These are phyloP conservation scores for Candida chauliodis DNA, from an alignment of 805 yeast species.

Conservation along the genomic window DNA sequence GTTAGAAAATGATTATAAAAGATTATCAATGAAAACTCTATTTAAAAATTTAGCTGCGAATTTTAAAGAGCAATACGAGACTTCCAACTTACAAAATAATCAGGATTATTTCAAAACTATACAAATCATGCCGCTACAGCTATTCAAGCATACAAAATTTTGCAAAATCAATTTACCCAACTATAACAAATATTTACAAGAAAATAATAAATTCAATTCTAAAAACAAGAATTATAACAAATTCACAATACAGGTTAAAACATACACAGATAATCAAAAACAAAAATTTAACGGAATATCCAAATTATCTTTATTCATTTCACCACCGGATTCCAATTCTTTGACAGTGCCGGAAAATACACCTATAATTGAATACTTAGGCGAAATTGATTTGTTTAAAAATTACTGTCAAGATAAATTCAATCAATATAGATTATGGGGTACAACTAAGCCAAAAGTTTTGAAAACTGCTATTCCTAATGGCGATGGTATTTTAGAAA, in stretches of 20 bases:
- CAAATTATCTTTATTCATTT: slow-evolving; percentile 57
- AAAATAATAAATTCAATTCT: slow-evolving; percentile 29
- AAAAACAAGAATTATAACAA: slow-evolving; percentile 19
- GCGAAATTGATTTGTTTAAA: slow-evolving; percentile 66
- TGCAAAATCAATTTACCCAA: slow-evolving; percentile 32
- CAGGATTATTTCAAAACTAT: slow-evolving; percentile 11
- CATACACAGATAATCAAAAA: slow-evolving; percentile 55
- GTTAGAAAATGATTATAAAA: slow-evolving; percentile 44
- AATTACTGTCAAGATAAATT: slow-evolving; percentile 61
- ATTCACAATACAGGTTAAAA: slow-evolving; percentile 46
- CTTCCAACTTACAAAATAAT: slow-evolving; percentile 7
- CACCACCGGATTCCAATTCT: slow-evolving; percentile 12
- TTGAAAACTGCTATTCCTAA: slow-evolving; percentile 19
- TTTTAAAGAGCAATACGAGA: slow-evolving; percentile 13
- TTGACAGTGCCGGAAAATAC: slow-evolving; percentile 42
- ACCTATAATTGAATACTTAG: slow-evolving; percentile 59
- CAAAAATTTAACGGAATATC: slow-evolving; percentile 67
- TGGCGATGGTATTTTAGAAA: slow-evolving; percentile 23
- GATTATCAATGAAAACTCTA: slow-evolving; percentile 24
- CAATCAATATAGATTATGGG: slow-evolving; percentile 78
- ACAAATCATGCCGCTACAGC: slow-evolving; percentile 20
- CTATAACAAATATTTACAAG: slow-evolving; percentile 26
- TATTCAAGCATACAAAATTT: slow-evolving; percentile 27
- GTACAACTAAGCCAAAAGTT: slow-evolving; percentile 51
- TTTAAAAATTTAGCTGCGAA: slow-evolving; percentile 20